These are phyloP conservation scores for Fraxinus greggii DNA, from an alignment of 305 asterid genomes.

Conservation along the genomic window DNA sequence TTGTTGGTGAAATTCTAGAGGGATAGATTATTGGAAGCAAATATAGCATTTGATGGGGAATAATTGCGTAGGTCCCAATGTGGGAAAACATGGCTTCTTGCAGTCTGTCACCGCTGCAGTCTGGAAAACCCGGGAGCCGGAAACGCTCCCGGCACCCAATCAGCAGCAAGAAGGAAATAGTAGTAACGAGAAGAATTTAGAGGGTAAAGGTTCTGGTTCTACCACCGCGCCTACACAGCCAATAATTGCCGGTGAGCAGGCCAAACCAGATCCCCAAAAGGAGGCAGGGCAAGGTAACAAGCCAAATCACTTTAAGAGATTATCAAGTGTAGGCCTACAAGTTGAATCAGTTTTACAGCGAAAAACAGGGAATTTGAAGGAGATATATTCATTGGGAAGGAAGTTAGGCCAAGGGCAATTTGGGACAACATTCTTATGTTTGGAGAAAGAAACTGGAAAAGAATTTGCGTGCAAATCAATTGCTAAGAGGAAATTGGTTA, in stretches of 20 bases:
- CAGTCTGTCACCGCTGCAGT: constrained; percentile 21
- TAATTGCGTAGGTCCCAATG: constrained; percentile 13
- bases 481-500: constrained; percentile 63
- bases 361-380: constrained; percentile 65
- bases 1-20: neutral
- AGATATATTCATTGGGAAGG: constrained; percentile 51
- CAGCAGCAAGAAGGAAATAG: constrained; percentile 5
- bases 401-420: constrained; percentile 83
- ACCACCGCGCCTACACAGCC: constrained; percentile 35
- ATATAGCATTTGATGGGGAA: constrained; percentile 12
- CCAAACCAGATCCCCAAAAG: neutral
- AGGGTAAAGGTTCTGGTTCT: constrained; percentile 18
- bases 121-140: constrained; percentile 9
- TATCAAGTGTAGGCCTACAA: constrained; percentile 63
- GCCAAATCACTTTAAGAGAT: constrained; percentile 42
- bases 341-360: constrained; percentile 68
- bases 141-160: constrained; percentile 11
- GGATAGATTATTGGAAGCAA: neutral
- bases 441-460: constrained; percentile 54
- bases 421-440: constrained; percentile 61
- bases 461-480: constrained; percentile 74
- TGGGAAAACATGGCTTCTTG: constrained; percentile 18
- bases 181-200: constrained; percentile 14
- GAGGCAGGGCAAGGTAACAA: constrained; percentile 18
- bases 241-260: constrained; percentile 25